phyloP scores from a whole-genome alignment of 1,284 basidiomycete genomes.

The Sutorius eximius region DNA sequence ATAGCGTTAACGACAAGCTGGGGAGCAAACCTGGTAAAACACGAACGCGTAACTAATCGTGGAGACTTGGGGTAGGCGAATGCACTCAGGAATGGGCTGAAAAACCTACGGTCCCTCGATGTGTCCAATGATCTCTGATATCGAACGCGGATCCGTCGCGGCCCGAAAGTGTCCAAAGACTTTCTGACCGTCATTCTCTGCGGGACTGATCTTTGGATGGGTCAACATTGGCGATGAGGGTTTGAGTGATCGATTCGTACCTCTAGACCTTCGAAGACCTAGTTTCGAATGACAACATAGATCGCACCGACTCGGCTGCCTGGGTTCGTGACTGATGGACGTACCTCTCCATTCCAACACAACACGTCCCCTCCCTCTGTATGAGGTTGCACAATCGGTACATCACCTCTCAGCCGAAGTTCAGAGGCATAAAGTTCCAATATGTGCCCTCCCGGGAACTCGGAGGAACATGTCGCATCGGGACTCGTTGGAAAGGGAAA shows the following conservation, averaged over 20 bases:
- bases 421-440: constrained; percentile 73
- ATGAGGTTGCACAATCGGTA: constrained; percentile 74
- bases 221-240: constrained; percentile 1
- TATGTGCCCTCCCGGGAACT: constrained; percentile 20
- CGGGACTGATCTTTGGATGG: constrained; percentile 41
- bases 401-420: constrained; percentile 71
- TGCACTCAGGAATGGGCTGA: neutral
- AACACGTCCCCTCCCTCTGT: constrained; percentile 57
- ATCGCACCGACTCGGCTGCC: neutral
- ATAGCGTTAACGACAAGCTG: neutral
- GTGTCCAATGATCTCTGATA: constrained; percentile 53
- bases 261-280: constrained; percentile 79
- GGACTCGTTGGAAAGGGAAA: constrained; percentile 5
- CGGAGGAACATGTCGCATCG: neutral
- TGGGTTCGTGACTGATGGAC: constrained; percentile 18
- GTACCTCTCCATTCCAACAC: constrained; percentile 91
- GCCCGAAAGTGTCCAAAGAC: constrained; percentile 56
- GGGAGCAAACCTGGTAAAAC: constrained; percentile 64
- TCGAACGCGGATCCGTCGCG: constrained; percentile 41
- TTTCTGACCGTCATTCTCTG: constrained; percentile 79
- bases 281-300: neutral
- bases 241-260: constrained; percentile 35
- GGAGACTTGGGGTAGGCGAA: neutral
- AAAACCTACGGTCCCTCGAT: constrained; percentile 86
- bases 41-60: constrained; percentile 76